Evolutionary conservation across 2,329 filamentous ascomycete species (phyloP).

Genomic region (Neocatenulostroma microsporum): DNA sequence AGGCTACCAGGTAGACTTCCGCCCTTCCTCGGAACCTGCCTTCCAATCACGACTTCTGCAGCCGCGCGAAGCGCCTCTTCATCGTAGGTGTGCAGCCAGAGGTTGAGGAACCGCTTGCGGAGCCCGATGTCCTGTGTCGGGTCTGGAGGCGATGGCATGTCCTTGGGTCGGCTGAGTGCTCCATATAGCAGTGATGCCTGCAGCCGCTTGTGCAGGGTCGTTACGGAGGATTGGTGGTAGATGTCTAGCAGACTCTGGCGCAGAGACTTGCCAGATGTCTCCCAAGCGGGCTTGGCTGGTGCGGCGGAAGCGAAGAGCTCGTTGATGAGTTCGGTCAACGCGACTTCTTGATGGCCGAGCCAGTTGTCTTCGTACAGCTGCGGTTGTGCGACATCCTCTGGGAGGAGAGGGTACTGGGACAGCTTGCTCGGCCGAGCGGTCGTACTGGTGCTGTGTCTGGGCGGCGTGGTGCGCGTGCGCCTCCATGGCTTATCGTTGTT

Average conservation of each 20-base stretch:
- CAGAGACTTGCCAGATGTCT: no score
- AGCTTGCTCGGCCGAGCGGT: no score
- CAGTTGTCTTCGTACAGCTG: slow-evolving; percentile 56
- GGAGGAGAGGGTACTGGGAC: slow-evolving; percentile 44
- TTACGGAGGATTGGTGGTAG: slow-evolving; percentile 48
- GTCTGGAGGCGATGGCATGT: slow-evolving; percentile 39
- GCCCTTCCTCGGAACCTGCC: slow-evolving; percentile 26
- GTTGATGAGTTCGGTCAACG: slow-evolving; percentile 54
- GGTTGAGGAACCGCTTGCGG: slow-evolving; percentile 48
- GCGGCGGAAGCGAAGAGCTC: slow-evolving; percentile 42
- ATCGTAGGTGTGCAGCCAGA: slow-evolving; percentile 54
- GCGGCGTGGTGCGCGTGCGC: no score
- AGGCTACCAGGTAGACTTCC: no score
- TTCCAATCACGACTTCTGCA: slow-evolving; percentile 53
- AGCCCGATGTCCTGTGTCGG: slow-evolving; percentile 52
- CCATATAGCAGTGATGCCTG: slow-evolving; percentile 54
- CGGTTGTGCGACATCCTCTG: slow-evolving; percentile 48
- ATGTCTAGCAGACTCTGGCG: slow-evolving; percentile 44
- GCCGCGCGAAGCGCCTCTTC: slow-evolving; percentile 44
- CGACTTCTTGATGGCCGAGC: slow-evolving; percentile 54
- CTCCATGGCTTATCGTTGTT: no score
- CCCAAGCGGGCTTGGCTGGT: slow-evolving; percentile 19
- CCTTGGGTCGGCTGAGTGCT: slow-evolving; percentile 48
- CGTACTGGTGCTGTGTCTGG: no score
- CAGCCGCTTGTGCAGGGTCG: slow-evolving; percentile 48